Percentiles rank a stretch among this genome's conserved stretches.
Evolutionary conservation across 2,329 filamentous ascomycete genomes (phyloP).

Genomic region (Bertia moriformis): DNA sequence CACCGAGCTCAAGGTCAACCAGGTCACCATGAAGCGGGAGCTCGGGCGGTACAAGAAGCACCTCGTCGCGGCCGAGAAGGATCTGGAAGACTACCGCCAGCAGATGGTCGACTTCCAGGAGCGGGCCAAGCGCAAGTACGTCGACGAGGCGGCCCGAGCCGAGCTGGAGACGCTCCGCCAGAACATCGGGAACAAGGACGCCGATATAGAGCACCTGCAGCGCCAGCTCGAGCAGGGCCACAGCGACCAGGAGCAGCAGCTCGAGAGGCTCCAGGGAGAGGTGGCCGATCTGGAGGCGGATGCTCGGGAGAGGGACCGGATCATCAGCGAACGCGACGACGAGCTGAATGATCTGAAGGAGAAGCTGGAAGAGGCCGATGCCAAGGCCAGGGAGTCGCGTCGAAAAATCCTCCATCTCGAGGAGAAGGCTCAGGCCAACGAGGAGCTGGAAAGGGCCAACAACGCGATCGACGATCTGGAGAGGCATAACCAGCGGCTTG

Average conservation of each 20-base stretch:
- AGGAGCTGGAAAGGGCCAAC: conserved; percentile 38
- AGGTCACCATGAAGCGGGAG: conserved; percentile 77
- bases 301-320: conserved; percentile 59
- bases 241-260: conserved; percentile 37
- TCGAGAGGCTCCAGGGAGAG: conserved; percentile 59
- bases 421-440: conserved; percentile 32
- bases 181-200: conserved; percentile 40
- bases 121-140: conserved; percentile 62
- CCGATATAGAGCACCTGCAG: conserved; percentile 45
- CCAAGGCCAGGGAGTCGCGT: conserved; percentile 28
- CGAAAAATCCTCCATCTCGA: conserved; percentile 38
- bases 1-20: conserved; percentile 86
- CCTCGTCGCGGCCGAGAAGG: conserved; percentile 66
- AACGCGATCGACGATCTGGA: conserved; percentile 46
- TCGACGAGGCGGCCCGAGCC: conserved; percentile 52
- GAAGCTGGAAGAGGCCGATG: conserved; percentile 29
- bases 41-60: conserved; percentile 76
- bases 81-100: conserved; percentile 69
- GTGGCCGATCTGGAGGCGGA: conserved; percentile 65
- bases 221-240: conserved; percentile 43
- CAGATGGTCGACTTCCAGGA: conserved; percentile 75
- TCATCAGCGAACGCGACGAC: conserved; percentile 61
- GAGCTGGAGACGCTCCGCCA: conserved; percentile 44
- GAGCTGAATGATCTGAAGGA: conserved; percentile 54
- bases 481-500: conserved; percentile 33